A percentile compares a stretch with the other conserved stretches of the same genome.
phyloP scores from a whole-genome alignment of 2,329 filamentous ascomycete species.

The Diaporthe batatas region DNA sequence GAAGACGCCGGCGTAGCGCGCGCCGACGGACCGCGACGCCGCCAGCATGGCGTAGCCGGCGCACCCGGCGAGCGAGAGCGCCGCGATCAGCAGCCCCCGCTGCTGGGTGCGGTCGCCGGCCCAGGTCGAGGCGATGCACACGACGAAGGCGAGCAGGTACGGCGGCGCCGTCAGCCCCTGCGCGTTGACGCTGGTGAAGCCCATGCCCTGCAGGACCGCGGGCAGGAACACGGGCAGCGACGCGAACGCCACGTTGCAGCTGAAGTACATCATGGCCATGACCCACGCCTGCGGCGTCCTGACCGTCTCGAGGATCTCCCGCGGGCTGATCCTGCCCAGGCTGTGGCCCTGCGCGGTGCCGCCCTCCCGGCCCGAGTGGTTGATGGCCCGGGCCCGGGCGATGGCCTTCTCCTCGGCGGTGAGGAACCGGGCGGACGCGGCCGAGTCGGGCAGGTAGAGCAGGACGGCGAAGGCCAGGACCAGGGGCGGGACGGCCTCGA shows the following conservation, averaged over 20 bases:
- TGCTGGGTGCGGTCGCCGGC: slow-evolving; percentile 76
- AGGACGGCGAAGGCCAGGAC: slow-evolving; percentile 67
- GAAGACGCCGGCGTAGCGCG: slow-evolving; percentile 63
- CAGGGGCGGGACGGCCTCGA: slow-evolving; percentile 74
- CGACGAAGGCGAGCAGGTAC: slow-evolving; percentile 75
- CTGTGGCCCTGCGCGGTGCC: slow-evolving; percentile 56
- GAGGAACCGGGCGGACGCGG: slow-evolving; percentile 66
- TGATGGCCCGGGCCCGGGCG: slow-evolving; percentile 65
- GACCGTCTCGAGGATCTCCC: slow-evolving; percentile 62
- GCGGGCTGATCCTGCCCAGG: slow-evolving; percentile 58
- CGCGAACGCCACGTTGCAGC: slow-evolving; percentile 74
- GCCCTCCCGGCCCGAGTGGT: slow-evolving; percentile 63
- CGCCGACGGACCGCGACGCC: slow-evolving; percentile 58
- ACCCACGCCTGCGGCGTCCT: slow-evolving; percentile 64
- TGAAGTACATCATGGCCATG: slow-evolving; percentile 67
- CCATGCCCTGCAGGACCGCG: slow-evolving; percentile 74
- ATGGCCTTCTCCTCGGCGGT: slow-evolving; percentile 69
- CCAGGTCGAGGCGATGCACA: slow-evolving; percentile 72
- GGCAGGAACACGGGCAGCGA: slow-evolving; percentile 76
- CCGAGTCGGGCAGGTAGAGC: slow-evolving; percentile 66
- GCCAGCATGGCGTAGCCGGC: slow-evolving; percentile 76
- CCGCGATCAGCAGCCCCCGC: slow-evolving; percentile 71
- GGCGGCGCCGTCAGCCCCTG: slow-evolving; percentile 81
- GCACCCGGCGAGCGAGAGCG: slow-evolving; percentile 68
- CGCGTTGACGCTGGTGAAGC: slow-evolving; percentile 74